These are phyloP conservation scores for Glutinoglossum americanum DNA, from an alignment of 495 filamentous ascomycete genomes.

Conservation along the genomic window DNA sequence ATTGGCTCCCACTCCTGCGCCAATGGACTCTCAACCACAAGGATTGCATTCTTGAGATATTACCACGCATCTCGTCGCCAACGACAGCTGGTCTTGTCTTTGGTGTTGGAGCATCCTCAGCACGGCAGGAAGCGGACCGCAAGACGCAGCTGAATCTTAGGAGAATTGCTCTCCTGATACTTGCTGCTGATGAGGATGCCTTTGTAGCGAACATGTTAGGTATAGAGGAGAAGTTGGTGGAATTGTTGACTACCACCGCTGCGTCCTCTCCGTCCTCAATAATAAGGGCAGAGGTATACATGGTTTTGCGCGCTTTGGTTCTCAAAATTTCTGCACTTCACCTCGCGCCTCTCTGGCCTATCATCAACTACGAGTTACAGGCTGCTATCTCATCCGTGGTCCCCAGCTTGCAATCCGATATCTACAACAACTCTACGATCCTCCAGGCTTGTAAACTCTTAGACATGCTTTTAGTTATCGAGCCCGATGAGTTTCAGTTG, in stretches of 20 bases:
- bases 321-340: slow-evolving; percentile 57
- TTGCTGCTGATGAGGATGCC: slow-evolving; percentile 52
- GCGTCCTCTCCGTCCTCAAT: slow-evolving; percentile 81
- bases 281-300: slow-evolving; percentile 71
- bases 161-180: slow-evolving; percentile 51
- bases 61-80: slow-evolving; percentile 58
- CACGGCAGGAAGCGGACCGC: slow-evolving; percentile 82
- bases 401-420: slow-evolving; percentile 47
- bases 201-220: slow-evolving; percentile 53
- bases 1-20: slow-evolving; percentile 65
- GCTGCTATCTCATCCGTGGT: slow-evolving; percentile 58
- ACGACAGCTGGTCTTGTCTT: slow-evolving; percentile 96
- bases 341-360: slow-evolving; percentile 68
- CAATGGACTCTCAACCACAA: slow-evolving; percentile 74
- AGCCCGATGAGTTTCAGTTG: slow-evolving; percentile 88
- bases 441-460: slow-evolving; percentile 86
- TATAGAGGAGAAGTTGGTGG: slow-evolving; percentile 66
- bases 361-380: slow-evolving; percentile 72
- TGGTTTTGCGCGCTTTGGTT: slow-evolving; percentile 63
- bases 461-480: slow-evolving; percentile 60
- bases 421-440: slow-evolving; percentile 49
- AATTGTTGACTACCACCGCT: slow-evolving; percentile 66
- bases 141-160: slow-evolving; percentile 82
- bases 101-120: slow-evolving; percentile 84
- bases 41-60: slow-evolving; percentile 63